Conservation (phyloP, 305 asterid genomes). For the Fraxinus latifolia region DNA sequence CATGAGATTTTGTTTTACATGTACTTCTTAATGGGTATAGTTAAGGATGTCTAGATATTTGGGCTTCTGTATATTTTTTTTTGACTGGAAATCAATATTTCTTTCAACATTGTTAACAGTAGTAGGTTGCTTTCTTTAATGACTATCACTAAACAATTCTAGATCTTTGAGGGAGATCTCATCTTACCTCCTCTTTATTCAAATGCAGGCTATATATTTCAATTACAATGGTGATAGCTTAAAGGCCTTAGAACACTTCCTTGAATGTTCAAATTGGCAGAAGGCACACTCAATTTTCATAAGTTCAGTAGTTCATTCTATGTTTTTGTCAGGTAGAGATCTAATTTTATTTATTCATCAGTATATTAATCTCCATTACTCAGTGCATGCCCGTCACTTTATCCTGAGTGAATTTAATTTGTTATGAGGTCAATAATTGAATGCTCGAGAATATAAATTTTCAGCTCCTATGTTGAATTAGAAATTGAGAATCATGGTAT, state of each 20-base stretch:
- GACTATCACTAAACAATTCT: slow-evolving; percentile 12
- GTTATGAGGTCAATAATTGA: slow-evolving; percentile 1
- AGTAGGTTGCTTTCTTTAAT: slow-evolving; percentile 14
- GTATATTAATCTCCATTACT: slow-evolving; percentile 12
- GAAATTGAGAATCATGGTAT: neutral
- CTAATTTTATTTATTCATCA: slow-evolving; percentile 6
- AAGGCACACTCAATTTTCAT: slow-evolving; percentile 82
- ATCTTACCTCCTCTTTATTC: slow-evolving; percentile 23
- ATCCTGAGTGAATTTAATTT: slow-evolving; percentile 2
- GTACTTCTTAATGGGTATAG: neutral
- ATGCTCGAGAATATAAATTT: neutral
- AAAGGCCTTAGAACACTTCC: slow-evolving; percentile 79
- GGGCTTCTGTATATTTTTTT: slow-evolving; percentile 17
- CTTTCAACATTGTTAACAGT: slow-evolving; percentile 6
- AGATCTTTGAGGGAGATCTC: slow-evolving; percentile 18
- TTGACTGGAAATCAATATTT: slow-evolving; percentile 9
- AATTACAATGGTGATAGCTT: slow-evolving; percentile 60
- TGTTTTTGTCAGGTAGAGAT: slow-evolving; percentile 74
- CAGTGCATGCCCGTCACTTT: neutral
- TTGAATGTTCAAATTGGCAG: slow-evolving; percentile 85
- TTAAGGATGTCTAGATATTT: slow-evolving; percentile 4
- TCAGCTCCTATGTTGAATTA: slow-evolving; percentile 2
- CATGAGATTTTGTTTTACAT: slow-evolving; percentile 2
- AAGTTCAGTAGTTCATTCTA: slow-evolving; percentile 75
- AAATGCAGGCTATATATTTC: slow-evolving; percentile 72